Base-by-base conservation (phyloP, 2,329 filamentous ascomycete species). In the Venturia pyrina region DNA sequence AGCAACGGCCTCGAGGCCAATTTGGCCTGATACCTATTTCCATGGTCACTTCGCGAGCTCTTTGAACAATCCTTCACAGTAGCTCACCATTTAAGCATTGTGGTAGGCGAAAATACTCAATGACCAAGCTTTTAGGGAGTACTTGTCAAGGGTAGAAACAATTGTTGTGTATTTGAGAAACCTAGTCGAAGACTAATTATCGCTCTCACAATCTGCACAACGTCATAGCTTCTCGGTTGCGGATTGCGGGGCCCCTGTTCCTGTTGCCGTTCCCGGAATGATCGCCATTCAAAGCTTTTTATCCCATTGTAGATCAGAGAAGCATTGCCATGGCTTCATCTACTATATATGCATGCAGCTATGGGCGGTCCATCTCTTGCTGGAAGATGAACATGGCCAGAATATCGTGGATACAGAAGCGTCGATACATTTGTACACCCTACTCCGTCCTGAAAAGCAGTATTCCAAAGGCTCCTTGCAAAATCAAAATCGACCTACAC, bases 1-100 rank as follows among this genome's bases (percentile, higher is more conserved):
- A 97, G 85, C 71, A 98, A 81, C 67, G 93, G 93, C 74, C 90
- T 86, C 43, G 21, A 40, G 11, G 37, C 46, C 32, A 66, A 41
- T 61, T 62, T 62, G 57, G 64, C 40, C 44, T 66, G 64, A n/a
- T 66, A 66, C 64, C 64, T 65, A 62, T 46, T 19, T 24, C 60
- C 21, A 48, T 53, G 21, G 53, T 59, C 17, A 59, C n/a, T 37
- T 19, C 8, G 48, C 24, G 21, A 34, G 3, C 13, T 37, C 46
- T 4, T 11, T n/a, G 28, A 10, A 34, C 5, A 59, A n/a, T 19
- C 37, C 19, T 37, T 5, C 17, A 3, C 2, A 17, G 19, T 10
- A 8, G 13, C 53, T 37, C 32, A 59, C 53, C 53, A 59, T 34
- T 37, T 37, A 3, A 59, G 53, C 53, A 59, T 59, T 59, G 32